Conservation (phyloP, 2,329 filamentous ascomycete genomes). For the Xylaria sp. region DNA sequence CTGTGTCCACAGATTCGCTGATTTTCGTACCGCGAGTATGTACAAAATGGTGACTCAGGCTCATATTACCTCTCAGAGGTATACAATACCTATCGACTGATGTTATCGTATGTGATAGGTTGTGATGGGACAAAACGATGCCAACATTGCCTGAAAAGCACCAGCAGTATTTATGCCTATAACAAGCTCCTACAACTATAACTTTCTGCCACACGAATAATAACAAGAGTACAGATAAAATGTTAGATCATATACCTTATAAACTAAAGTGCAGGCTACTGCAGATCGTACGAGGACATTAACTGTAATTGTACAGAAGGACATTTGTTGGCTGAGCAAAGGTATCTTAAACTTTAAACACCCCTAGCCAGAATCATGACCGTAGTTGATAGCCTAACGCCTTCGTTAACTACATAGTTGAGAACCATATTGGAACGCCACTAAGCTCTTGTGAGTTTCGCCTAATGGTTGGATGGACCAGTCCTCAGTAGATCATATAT, state of each 20-base stretch:
- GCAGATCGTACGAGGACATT: not conserved
- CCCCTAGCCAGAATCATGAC: not conserved
- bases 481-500: constrained; percentile 45
- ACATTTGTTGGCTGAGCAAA: constrained; percentile 1
- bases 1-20: not conserved
- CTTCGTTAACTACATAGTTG: not conserved
- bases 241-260: not conserved
- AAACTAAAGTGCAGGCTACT: not conserved
- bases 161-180: not conserved
- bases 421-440: not conserved
- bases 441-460: not conserved
- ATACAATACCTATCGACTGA: not conserved
- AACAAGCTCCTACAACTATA: not conserved
- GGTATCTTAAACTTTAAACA: constrained; percentile 11
- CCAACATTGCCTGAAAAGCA: not conserved
- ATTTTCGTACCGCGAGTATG: not conserved
- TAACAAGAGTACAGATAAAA: not conserved
- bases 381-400: not conserved
- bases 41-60: not conserved
- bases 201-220: not conserved
- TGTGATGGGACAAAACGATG: not conserved
- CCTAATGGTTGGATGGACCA: constrained; percentile 39
- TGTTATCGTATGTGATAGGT: not conserved
- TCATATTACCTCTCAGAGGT: not conserved
- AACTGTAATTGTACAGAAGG: not conserved